Evolutionary conservation across 75 land plant genomes (phyloP).

Genomic region (Chamaecyparis obtusa): DNA sequence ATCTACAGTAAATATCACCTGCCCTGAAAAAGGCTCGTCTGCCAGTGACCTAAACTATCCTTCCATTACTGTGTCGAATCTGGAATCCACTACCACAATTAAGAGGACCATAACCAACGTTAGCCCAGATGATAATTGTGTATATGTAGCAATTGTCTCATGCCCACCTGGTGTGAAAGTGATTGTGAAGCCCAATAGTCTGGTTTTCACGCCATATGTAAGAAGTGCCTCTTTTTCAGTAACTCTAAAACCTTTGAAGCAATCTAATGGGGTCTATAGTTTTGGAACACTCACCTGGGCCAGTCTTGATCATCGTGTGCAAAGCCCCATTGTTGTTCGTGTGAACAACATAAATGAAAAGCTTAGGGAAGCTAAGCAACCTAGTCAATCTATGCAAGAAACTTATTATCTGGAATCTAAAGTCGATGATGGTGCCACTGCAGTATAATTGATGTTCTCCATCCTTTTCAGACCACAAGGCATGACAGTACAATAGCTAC

Average conservation of each 20-base stretch:
- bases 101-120: conserved; percentile 67
- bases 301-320: conserved; percentile 54
- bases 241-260: conserved; percentile 33
- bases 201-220: conserved; percentile 27
- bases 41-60: conserved; percentile 65
- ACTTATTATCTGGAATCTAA: background rate
- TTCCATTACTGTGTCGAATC: conserved; percentile 49
- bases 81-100: conserved; percentile 25
- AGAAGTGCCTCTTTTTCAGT: conserved; percentile 40
- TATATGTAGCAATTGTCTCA: conserved; percentile 37
- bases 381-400: too few species aligned
- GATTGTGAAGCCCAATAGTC: conserved; percentile 44
- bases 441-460: background rate
- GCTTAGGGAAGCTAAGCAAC: too few species aligned
- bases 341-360: conserved; percentile 21
- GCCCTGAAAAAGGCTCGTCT: conserved; percentile 9
- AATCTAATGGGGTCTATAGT: conserved; percentile 44
- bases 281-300: conserved; percentile 70
- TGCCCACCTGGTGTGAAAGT: conserved; percentile 61
- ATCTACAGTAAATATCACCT: background rate
- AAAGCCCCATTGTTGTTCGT: conserved; percentile 56
- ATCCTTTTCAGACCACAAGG: too few species aligned
- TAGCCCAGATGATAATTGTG: conserved; percentile 16
- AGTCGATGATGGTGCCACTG: background rate
- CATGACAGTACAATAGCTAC: background rate